These are phyloP conservation scores for Aspergillus sclerotialis DNA, from an alignment of 2,329 filamentous ascomycete species.

Conservation along the genomic window DNA sequence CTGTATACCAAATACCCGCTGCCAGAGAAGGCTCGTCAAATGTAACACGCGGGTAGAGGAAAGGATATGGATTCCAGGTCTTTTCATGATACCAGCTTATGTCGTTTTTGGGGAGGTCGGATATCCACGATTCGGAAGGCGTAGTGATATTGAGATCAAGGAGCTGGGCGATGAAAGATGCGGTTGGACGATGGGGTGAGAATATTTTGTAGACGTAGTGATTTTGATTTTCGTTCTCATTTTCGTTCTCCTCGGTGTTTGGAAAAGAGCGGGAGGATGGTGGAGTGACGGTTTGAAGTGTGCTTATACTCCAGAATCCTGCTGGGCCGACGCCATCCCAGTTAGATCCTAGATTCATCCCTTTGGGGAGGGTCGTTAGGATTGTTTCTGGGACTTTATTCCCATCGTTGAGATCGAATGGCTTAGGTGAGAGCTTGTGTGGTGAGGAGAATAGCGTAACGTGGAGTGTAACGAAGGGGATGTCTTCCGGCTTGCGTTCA, in stretches of 20 bases:
- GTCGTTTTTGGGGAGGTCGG: conserved; percentile 29
- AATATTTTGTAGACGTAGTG: conserved; percentile 64
- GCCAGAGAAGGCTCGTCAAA: conserved; percentile 74
- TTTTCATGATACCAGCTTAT: conserved; percentile 74
- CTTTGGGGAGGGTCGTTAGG: conserved; percentile 69
- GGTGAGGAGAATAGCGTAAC: conserved; percentile 85
- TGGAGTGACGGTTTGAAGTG: conserved; percentile 58
- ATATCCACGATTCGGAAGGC: conserved; percentile 20
- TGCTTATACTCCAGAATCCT: conserved; percentile 81
- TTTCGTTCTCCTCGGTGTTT: conserved; percentile 14
- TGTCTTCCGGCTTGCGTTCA: conserved; percentile 56
- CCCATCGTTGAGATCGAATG: conserved; percentile 57
- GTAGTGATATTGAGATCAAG: conserved; percentile 36
- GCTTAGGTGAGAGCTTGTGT: conserved; percentile 60
- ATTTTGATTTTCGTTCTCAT: background rate
- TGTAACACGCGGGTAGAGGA: conserved; percentile 72
- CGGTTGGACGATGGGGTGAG: conserved; percentile 45
- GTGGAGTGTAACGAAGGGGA: conserved; percentile 82
- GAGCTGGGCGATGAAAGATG: conserved; percentile 42
- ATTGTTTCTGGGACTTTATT: conserved; percentile 61
- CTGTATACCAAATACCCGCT: conserved; percentile 48
- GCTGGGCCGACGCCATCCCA: conserved; percentile 59
- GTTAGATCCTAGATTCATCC: conserved; percentile 33
- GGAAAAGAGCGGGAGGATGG: conserved; percentile 32
- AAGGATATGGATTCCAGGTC: conserved; percentile 78